These are phyloP conservation scores for Solanum corneliomulleri DNA, from an alignment of 257 asterid species.

Conservation along the genomic window DNA sequence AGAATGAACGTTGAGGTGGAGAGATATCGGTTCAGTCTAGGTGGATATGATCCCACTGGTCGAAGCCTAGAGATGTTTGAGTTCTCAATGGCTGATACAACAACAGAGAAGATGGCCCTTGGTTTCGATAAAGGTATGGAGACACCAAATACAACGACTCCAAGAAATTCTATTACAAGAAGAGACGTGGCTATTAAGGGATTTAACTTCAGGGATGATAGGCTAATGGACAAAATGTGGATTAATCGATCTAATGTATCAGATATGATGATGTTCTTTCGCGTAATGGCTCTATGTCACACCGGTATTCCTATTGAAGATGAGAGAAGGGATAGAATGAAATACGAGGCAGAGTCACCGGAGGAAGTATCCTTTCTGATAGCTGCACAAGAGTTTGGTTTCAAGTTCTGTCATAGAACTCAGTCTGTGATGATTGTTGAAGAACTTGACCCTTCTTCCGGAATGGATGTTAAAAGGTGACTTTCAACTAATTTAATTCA, in stretches of 20 bases:
- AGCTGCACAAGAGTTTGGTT: slow-evolving; percentile 94
- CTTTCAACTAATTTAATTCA: not conserved
- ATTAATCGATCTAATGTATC: slow-evolving; percentile 45
- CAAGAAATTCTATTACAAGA: slow-evolving; percentile 11
- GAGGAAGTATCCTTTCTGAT: slow-evolving; percentile 89
- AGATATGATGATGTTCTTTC: slow-evolving; percentile 50
- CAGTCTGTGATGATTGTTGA: slow-evolving; percentile 57
- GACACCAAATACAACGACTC: slow-evolving; percentile 1
- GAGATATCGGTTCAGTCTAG: slow-evolving; percentile 40
- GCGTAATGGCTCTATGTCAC: slow-evolving; percentile 78
- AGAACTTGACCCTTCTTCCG: slow-evolving; percentile 60
- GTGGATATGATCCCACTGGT: slow-evolving; percentile 49
- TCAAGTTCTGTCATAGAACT: slow-evolving; percentile 79
- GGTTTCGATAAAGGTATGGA: slow-evolving; percentile 12
- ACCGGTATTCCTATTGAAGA: slow-evolving; percentile 82
- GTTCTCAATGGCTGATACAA: slow-evolving; percentile 34
- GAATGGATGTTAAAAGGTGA: slow-evolving; percentile 66
- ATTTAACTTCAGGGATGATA: slow-evolving; percentile 74
- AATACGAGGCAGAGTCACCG: slow-evolving; percentile 92
- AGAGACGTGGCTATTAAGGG: slow-evolving; percentile 38
- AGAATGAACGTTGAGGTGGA: slow-evolving; percentile 57
- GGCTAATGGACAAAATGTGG: slow-evolving; percentile 80
- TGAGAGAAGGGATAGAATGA: slow-evolving; percentile 45
- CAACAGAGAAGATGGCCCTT: slow-evolving; percentile 45
- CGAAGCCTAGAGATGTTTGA: slow-evolving; percentile 52